Percentiles rank a stretch among this genome's conserved stretches.
Evolutionary conservation across 2,329 filamentous ascomycete genomes (phyloP).

Genomic region (Lecanosticta acicola): DNA sequence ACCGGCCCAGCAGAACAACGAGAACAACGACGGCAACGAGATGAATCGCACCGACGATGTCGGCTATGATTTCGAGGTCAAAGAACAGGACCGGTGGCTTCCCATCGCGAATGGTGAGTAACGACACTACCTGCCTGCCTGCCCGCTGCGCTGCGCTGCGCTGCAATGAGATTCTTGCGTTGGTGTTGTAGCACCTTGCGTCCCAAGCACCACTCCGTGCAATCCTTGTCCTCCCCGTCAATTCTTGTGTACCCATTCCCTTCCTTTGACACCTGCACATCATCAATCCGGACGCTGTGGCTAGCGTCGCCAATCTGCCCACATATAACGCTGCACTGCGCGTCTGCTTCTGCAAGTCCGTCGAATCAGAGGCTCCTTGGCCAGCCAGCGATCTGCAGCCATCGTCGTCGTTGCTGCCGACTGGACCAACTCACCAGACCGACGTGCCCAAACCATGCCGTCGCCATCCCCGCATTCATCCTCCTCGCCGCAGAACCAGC

Average conservation of each 20-base stretch:
- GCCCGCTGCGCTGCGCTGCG: constrained; percentile 12
- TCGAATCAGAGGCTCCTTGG: constrained; percentile 42
- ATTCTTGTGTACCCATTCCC: constrained; percentile 26
- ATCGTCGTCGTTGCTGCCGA: constrained; percentile 27
- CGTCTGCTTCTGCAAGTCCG: constrained; percentile 42
- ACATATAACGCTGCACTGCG: constrained; percentile 40
- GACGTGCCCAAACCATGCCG: constrained; percentile 36
- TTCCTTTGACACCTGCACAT: constrained; percentile 29
- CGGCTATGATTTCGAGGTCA: constrained; percentile 94
- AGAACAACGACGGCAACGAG: constrained; percentile 67
- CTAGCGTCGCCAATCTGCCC: constrained; percentile 24
- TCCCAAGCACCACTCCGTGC: constrained; percentile 16
- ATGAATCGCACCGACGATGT: constrained; percentile 39
- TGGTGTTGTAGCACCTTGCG: constrained; percentile 23
- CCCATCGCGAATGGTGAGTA: constrained; percentile 99
- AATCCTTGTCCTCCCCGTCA: constrained; percentile 23
- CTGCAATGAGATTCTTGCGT: constrained; percentile 13
- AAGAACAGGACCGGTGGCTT: constrained; percentile 99
- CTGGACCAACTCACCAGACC: constrained; percentile 24
- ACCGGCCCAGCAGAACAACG: constrained; percentile 70
- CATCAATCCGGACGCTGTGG: constrained; percentile 25
- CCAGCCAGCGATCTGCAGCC: constrained; percentile 32
- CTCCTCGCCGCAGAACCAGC: constrained; percentile 24
- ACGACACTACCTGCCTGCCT: background rate
- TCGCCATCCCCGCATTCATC: constrained; percentile 36